Evolutionary conservation across 2,329 filamentous ascomycete species (phyloP).

Genomic region (Atkinsonella hypoxylon): DNA sequence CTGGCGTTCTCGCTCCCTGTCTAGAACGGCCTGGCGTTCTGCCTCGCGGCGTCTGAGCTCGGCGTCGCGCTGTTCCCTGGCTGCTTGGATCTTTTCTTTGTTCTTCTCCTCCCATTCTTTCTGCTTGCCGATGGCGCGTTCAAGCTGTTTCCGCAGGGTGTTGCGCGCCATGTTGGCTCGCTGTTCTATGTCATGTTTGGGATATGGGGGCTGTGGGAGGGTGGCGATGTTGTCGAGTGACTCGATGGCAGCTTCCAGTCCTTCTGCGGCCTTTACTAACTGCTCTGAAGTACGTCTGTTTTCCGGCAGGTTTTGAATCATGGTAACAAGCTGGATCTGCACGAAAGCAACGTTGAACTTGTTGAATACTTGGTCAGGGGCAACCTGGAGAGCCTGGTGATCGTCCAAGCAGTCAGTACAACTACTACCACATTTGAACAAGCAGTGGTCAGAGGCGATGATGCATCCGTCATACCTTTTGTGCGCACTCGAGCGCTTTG

Average conservation of each 20-base stretch:
- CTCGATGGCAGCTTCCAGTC: slow-evolving; percentile 77
- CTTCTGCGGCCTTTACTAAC: slow-evolving; percentile 66
- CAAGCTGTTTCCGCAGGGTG: slow-evolving; percentile 85
- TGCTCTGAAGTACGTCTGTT: slow-evolving; percentile 67
- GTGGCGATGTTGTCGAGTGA: slow-evolving; percentile 51
- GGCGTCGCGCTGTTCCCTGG: slow-evolving; percentile 66
- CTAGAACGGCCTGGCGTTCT: slow-evolving; percentile 53
- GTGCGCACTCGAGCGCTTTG: slow-evolving; percentile 46
- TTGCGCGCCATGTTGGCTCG: slow-evolving; percentile 96
- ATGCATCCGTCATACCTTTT: slow-evolving; percentile 37
- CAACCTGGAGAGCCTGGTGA: slow-evolving; percentile 56
- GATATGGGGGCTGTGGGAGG: slow-evolving; percentile 67
- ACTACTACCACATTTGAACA: neutral
- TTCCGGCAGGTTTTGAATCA: slow-evolving; percentile 64
- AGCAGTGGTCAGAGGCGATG: too few species aligned
- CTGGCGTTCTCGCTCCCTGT: slow-evolving; percentile 60
- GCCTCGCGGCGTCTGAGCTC: slow-evolving; percentile 72
- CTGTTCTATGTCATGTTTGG: slow-evolving; percentile 79
- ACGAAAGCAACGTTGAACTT: slow-evolving; percentile 98
- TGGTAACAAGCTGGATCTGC: slow-evolving; percentile 82
- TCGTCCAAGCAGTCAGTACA: neutral
- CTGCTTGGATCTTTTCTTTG: slow-evolving; percentile 72
- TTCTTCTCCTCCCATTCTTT: slow-evolving; percentile 90
- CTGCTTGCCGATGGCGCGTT: slow-evolving; percentile 73
- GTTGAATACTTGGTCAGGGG: slow-evolving; percentile 77